A percentile compares a stretch with the other conserved stretches of the same genome.
phyloP scores from a whole-genome alignment of 2,329 filamentous ascomycete species.

The Diplodia mutila region DNA sequence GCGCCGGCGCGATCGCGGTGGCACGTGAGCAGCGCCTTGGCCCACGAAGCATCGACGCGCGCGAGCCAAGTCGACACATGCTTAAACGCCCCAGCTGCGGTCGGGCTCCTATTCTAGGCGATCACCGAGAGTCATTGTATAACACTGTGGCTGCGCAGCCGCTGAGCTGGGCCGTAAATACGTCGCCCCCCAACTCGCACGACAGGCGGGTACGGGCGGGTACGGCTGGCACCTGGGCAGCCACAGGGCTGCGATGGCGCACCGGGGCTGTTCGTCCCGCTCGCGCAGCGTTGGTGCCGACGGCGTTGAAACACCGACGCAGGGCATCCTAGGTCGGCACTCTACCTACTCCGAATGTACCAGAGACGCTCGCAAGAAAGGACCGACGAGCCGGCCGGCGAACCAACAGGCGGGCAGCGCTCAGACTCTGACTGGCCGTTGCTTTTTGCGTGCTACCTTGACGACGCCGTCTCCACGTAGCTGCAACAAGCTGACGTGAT shows the following conservation, averaged over 20 bases:
- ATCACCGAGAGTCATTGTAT: not conserved
- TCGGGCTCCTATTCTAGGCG: slow-evolving; percentile 10
- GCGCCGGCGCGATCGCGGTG: slow-evolving; percentile 3
- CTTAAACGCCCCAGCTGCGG: not conserved
- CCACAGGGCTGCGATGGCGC: not conserved
- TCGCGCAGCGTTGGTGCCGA: not conserved
- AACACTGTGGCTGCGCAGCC: not conserved
- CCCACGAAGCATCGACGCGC: slow-evolving; percentile 1
- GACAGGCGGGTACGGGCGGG: not conserved
- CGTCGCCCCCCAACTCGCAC: not conserved
- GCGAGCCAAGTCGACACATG: slow-evolving; percentile 3
- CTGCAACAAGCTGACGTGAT: slow-evolving; percentile 17
- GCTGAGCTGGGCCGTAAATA: not conserved
- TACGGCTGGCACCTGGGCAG: no score
- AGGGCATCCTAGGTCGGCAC: not conserved
- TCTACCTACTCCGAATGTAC: no score
- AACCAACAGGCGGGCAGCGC: not conserved
- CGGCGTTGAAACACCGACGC: slow-evolving; percentile 5
- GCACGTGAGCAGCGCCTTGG: slow-evolving; percentile 4
- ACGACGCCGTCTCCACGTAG: slow-evolving; percentile 3
- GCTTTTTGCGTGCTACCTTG: slow-evolving; percentile 9
- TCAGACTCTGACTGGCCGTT: not conserved
- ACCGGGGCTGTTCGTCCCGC: not conserved
- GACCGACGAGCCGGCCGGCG: not conserved
- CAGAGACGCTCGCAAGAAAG: not conserved